A percentile compares a stretch with the other conserved stretches of the same genome.
Evolutionary conservation across 352 stramenopile genomes (phyloP).

Genomic region (Phytophthora ohioensis): DNA sequence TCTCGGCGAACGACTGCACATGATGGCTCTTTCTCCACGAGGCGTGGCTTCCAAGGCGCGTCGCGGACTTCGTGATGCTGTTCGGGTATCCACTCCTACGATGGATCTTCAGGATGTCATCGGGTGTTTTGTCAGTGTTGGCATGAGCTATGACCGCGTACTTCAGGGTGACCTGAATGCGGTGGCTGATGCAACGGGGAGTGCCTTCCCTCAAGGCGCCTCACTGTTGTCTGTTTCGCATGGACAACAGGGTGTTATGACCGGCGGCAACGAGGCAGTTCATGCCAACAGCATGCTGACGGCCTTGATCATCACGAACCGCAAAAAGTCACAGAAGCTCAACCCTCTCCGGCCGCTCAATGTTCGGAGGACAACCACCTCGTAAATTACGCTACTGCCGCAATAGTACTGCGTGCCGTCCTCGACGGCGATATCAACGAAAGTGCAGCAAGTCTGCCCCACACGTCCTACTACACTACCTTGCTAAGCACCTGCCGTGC

Average conservation of each 20-base stretch:
- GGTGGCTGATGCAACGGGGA: slow-evolving; percentile 61
- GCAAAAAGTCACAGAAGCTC: slow-evolving; percentile 76
- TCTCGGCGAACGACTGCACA: slow-evolving; percentile 69
- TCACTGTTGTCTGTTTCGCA: slow-evolving; percentile 70
- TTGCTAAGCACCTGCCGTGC: slow-evolving; percentile 17
- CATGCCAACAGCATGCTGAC: slow-evolving; percentile 87
- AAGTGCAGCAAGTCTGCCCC: background rate
- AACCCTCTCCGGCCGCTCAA: slow-evolving; percentile 58
- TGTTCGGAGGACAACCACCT: slow-evolving; percentile 64
- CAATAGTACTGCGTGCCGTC: background rate
- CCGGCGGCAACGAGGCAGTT: slow-evolving; percentile 57
- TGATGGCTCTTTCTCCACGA: slow-evolving; percentile 78
- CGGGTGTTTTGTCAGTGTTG: slow-evolving; percentile 72
- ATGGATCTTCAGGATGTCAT: slow-evolving; percentile 69
- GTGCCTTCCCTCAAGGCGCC: slow-evolving; percentile 61
- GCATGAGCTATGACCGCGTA: slow-evolving; percentile 75
- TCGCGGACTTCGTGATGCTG: slow-evolving; percentile 61
- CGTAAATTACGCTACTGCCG: slow-evolving; percentile 34
- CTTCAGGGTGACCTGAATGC: slow-evolving; percentile 71
- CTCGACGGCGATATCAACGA: background rate
- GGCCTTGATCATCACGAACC: slow-evolving; percentile 80
- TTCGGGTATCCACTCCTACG: slow-evolving; percentile 62
- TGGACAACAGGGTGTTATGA: slow-evolving; percentile 78
- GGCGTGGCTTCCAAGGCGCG: slow-evolving; percentile 59
- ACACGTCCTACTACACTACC: slow-evolving; percentile 8